These are phyloP conservation scores for Rhizopogon vulgaris DNA, from an alignment of 768 basidiomycete species.

Conservation along the genomic window DNA sequence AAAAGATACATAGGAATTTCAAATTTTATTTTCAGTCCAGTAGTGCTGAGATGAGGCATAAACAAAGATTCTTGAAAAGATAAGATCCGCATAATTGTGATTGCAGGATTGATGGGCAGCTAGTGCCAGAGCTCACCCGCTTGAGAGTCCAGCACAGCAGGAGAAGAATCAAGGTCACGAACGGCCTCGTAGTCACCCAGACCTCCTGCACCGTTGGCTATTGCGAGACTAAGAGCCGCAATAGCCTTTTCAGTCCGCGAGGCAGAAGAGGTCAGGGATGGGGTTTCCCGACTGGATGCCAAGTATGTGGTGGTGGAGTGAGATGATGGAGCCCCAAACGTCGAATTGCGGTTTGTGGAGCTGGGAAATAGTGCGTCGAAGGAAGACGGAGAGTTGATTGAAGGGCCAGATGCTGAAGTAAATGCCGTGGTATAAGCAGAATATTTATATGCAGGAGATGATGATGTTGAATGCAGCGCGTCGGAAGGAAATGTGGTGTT, in stretches of 20 bases:
- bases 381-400: constrained; percentile 12
- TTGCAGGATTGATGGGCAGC: constrained; percentile 3
- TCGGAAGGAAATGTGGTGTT: neutral
- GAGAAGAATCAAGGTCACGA: constrained; percentile 29
- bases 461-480: constrained; percentile 15
- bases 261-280: constrained; percentile 22
- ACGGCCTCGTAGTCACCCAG: constrained; percentile 51
- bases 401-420: constrained; percentile 14
- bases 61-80: constrained; percentile 1
- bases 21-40: constrained; percentile 13
- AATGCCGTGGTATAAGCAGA: constrained; percentile 22
- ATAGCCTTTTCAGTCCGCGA: constrained; percentile 54
- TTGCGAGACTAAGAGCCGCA: constrained; percentile 50
- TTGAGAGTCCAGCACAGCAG: constrained; percentile 34
- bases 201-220: constrained; percentile 60
- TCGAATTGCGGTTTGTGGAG: constrained; percentile 3
- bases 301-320: neutral
- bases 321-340: constrained; percentile 6
- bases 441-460: constrained; percentile 20
- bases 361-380: constrained; percentile 5
- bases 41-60: constrained; percentile 22
- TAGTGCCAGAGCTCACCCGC: constrained; percentile 58
- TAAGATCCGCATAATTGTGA: constrained; percentile 4
- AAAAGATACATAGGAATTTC: constrained; percentile 11
- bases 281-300: constrained; percentile 1